A percentile compares a stretch with the other conserved stretches of the same genome.
phyloP scores from a whole-genome alignment of 2,329 filamentous ascomycete species.

The Fonsecaea pugnacius region DNA sequence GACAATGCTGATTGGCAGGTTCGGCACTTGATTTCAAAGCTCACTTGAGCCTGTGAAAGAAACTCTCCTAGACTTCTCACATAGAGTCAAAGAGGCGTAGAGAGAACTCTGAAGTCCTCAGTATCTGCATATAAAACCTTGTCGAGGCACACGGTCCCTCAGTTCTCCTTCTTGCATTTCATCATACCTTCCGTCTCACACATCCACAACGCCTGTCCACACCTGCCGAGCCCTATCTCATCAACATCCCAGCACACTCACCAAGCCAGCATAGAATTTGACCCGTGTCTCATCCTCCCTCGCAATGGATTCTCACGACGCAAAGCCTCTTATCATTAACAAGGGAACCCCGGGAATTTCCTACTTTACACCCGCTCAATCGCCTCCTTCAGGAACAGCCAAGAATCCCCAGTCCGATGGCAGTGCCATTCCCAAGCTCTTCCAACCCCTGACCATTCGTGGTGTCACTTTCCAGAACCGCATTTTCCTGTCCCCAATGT shows the following conservation, averaged over 20 bases:
- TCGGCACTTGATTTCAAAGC: slow-evolving; percentile 17
- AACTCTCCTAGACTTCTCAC: background rate
- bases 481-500: slow-evolving; percentile 66
- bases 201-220: background rate
- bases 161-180: background rate
- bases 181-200: background rate
- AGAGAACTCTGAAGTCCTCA: background rate
- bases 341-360: slow-evolving; percentile 49
- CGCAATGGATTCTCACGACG: slow-evolving; percentile 24
- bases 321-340: slow-evolving; percentile 43
- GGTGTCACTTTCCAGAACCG: slow-evolving; percentile 68
- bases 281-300: background rate
- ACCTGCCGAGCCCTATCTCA: background rate
- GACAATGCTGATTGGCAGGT: background rate
- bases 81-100: background rate
- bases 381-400: slow-evolving; percentile 52
- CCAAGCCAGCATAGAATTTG: background rate
- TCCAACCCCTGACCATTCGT: slow-evolving; percentile 48
- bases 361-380: slow-evolving; percentile 57
- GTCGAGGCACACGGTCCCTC: background rate
- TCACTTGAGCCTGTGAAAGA: background rate
- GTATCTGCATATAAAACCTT: background rate
- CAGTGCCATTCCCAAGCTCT: slow-evolving; percentile 57
- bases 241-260: background rate
- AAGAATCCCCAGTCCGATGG: slow-evolving; percentile 52